A percentile compares a stretch with the other conserved stretches of the same genome.
Evolutionary conservation across 495 filamentous ascomycete species (phyloP).

Genomic region (Cercophora scortea): DNA sequence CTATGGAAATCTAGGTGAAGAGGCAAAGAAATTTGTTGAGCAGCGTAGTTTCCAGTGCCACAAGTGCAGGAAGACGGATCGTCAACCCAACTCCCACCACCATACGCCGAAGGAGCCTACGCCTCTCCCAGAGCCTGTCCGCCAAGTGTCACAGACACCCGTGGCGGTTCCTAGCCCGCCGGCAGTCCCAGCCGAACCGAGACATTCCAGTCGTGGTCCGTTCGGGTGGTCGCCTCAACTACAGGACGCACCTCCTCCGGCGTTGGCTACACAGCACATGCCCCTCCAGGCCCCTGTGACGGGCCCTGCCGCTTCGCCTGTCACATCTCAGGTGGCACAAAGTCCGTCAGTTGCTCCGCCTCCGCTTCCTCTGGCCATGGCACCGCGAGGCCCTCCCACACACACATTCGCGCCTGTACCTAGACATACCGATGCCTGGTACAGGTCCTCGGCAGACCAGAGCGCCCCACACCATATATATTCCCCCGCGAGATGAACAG

Average conservation of each 20-base stretch:
- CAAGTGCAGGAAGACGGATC: slow-evolving; percentile 42
- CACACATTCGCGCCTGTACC: slow-evolving; percentile 17
- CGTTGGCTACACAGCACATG: slow-evolving; percentile 4
- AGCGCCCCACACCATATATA: slow-evolving; percentile 21
- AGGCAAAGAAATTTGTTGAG: slow-evolving; percentile 39
- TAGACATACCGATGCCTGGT: slow-evolving; percentile 28
- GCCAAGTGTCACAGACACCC: slow-evolving; percentile 27
- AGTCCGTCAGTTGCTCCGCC: slow-evolving; percentile 15
- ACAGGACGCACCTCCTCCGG: slow-evolving; percentile 2
- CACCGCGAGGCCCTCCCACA: slow-evolving; percentile 19
- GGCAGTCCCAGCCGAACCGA: slow-evolving; percentile 30
- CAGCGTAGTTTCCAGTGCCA: slow-evolving; percentile 49
- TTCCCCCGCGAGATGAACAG: slow-evolving; percentile 34
- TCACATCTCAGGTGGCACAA: slow-evolving; percentile 30
- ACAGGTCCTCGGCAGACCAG: slow-evolving; percentile 23
- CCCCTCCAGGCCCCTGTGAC: slow-evolving; percentile 27
- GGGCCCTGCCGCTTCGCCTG: slow-evolving; percentile 31
- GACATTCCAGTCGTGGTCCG: slow-evolving; percentile 10
- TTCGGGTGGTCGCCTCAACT: slow-evolving; percentile 13
- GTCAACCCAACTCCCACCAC: slow-evolving; percentile 27
- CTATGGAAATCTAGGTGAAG: slow-evolving; percentile 26
- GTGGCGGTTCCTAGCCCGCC: slow-evolving; percentile 36
- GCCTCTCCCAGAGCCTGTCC: slow-evolving; percentile 24
- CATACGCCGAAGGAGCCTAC: slow-evolving; percentile 22
- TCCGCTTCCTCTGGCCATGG: slow-evolving; percentile 18